These are phyloP conservation scores for Trichoderma sp. DNA, from an alignment of 2,329 filamentous ascomycete species.

Conservation along the genomic window DNA sequence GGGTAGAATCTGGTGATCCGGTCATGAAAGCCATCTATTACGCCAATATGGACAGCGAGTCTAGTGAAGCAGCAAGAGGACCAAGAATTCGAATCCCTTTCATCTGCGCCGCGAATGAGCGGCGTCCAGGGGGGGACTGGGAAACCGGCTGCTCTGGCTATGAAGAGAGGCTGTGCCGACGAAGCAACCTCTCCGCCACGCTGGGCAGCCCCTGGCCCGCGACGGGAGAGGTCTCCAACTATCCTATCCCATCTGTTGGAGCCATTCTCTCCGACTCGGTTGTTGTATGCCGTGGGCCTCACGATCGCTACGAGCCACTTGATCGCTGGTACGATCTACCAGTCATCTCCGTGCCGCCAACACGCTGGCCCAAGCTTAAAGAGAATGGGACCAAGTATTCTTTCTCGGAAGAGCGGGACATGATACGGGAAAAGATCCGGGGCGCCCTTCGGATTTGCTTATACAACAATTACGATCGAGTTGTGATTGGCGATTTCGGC, in stretches of 20 bases:
- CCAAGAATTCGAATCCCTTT: conserved; percentile 57
- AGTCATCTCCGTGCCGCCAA: conserved; percentile 73
- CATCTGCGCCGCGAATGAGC: conserved; percentile 75
- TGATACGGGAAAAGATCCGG: conserved; percentile 73
- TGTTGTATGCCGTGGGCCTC: conserved; percentile 71
- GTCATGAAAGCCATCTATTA: conserved; percentile 63
- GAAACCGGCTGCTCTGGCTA: conserved; percentile 58
- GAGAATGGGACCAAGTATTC: conserved; percentile 68
- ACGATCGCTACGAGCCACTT: conserved; percentile 63
- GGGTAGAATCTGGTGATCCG: conserved; percentile 59
- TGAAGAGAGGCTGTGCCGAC: conserved; percentile 69
- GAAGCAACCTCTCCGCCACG: conserved; percentile 72
- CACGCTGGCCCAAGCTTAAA: conserved; percentile 72
- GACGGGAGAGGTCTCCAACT: conserved; percentile 54
- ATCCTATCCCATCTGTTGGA: conserved; percentile 70
- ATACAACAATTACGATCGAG: conserved; percentile 56
- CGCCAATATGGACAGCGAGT: conserved; percentile 44
- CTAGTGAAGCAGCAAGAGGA: conserved; percentile 38
- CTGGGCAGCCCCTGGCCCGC: conserved; percentile 62
- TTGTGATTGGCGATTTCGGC: conserved; percentile 66
- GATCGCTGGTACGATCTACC: conserved; percentile 60
- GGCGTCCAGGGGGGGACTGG: conserved; percentile 78
- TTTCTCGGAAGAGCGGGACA: conserved; percentile 68
- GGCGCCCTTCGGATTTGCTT: conserved; percentile 70
- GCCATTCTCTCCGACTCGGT: conserved; percentile 71